Evolutionary conservation across 1,139 yeast genomes (phyloP).

Genomic region (Candida gigantensis): DNA sequence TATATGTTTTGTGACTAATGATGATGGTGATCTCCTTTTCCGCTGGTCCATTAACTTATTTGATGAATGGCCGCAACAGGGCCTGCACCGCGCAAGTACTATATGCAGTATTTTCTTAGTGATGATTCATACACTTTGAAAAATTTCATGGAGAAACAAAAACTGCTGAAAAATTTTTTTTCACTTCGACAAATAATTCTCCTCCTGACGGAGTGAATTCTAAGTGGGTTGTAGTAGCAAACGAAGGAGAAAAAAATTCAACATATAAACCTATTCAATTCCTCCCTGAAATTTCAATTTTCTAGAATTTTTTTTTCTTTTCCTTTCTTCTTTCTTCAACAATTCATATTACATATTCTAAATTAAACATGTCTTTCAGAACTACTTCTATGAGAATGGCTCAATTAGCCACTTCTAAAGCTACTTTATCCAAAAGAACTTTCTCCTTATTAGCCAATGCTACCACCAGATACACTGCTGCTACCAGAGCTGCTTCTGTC

Average conservation of each 20-base stretch:
- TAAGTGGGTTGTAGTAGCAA: too few species aligned
- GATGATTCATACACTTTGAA: too few species aligned
- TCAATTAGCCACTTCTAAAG: constrained; percentile 55
- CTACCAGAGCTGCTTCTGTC: constrained; percentile 36
- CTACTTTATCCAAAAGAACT: constrained; percentile 64
- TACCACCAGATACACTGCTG: constrained; percentile 41
- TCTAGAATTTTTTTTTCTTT: neutral
- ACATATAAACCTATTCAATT: constrained; percentile 10
- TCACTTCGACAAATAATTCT: constrained; percentile 1
- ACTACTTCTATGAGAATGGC: constrained; percentile 63
- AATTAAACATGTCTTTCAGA: constrained; percentile 56
- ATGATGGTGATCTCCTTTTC: too few species aligned
- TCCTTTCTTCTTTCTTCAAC: constrained; percentile 1
- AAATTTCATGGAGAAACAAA: too few species aligned
- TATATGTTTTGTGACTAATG: too few species aligned
- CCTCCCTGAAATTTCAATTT: constrained; percentile 8
- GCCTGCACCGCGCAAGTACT: neutral
- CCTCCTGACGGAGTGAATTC: too few species aligned
- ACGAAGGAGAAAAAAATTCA: too few species aligned
- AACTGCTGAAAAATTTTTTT: neutral
- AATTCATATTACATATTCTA: constrained; percentile 7
- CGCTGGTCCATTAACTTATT: neutral
- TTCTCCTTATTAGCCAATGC: constrained; percentile 59
- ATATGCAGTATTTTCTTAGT: neutral
- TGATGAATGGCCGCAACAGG: neutral